Conservation (phyloP, 2,329 filamentous ascomycete genomes). For the Aureobasidium zeae region DNA sequence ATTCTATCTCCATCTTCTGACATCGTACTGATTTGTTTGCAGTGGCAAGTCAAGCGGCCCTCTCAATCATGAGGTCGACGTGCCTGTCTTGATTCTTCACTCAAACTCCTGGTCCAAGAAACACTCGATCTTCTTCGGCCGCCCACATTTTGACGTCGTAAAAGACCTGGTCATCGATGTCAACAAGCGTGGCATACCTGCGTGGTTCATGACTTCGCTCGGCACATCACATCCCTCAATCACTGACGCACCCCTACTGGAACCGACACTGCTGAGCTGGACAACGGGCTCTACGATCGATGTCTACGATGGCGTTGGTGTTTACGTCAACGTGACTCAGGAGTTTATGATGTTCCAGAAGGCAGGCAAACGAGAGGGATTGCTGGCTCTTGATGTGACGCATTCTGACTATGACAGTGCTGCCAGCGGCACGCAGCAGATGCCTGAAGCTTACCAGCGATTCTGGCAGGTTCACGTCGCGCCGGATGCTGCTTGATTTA, state of each 20-base stretch:
- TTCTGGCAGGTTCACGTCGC: slow-evolving; percentile 38
- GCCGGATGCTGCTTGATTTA: slow-evolving; percentile 21
- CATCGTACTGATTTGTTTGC: too few relatives aligned
- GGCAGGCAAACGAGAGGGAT: slow-evolving; percentile 35
- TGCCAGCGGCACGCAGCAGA: slow-evolving; percentile 12
- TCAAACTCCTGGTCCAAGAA: slow-evolving; percentile 55
- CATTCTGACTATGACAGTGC: slow-evolving; percentile 28
- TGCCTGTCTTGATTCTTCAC: slow-evolving; percentile 54
- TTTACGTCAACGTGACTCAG: slow-evolving; percentile 52
- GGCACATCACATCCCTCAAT: slow-evolving; percentile 48
- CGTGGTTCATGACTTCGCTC: slow-evolving; percentile 36
- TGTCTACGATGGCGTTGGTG: slow-evolving; percentile 45
- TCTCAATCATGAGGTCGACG: slow-evolving; percentile 49
- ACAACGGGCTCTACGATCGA: slow-evolving; percentile 54
- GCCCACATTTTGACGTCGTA: slow-evolving; percentile 56
- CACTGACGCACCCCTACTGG: slow-evolving; percentile 57
- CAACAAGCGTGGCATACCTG: slow-evolving; percentile 31
- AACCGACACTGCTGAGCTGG: slow-evolving; percentile 51
- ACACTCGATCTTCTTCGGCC: slow-evolving; percentile 50
- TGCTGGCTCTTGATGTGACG: slow-evolving; percentile 43
- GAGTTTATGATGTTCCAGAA: slow-evolving; percentile 47
- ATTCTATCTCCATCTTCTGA: too few relatives aligned
- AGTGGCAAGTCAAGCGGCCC: slow-evolving; percentile 54
- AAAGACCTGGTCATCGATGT: slow-evolving; percentile 45
- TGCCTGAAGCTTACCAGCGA: slow-evolving; percentile 23